A percentile compares a stretch with the other conserved stretches of the same genome.
These are phyloP conservation scores for Ciborinia camelliae DNA, from an alignment of 2,329 filamentous ascomycete genomes.

Conservation along the genomic window DNA sequence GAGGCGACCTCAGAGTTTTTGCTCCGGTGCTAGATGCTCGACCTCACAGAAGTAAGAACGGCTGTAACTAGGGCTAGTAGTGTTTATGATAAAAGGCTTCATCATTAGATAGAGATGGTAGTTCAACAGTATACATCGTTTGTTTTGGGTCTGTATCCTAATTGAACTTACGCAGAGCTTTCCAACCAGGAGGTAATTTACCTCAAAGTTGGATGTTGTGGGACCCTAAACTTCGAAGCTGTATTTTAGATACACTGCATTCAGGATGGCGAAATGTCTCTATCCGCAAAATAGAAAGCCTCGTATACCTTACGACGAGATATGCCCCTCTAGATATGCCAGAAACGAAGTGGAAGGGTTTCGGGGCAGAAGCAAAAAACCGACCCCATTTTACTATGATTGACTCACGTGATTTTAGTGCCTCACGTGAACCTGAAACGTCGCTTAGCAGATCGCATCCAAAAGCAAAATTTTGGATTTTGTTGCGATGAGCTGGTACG, in stretches of 20 bases:
- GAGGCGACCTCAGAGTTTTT: slow-evolving; percentile 1
- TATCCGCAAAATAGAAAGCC: neutral
- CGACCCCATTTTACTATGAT: too few relatives aligned
- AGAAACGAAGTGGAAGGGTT: too few relatives aligned
- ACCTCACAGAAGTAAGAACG: neutral
- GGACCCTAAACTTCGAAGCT: neutral
- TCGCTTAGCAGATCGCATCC: too few relatives aligned
- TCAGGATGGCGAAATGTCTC: neutral
- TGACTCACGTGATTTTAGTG: too few relatives aligned
- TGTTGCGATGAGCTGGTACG: too few relatives aligned
- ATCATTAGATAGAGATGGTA: neutral
- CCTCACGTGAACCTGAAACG: too few relatives aligned
- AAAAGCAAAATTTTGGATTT: too few relatives aligned
- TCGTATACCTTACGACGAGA: neutral
- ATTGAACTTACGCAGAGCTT: neutral
- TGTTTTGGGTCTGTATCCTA: neutral
- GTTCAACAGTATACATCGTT: neutral
- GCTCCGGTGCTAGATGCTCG: neutral
- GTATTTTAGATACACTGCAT: slow-evolving; percentile 1
- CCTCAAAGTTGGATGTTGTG: neutral
- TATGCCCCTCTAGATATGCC: neutral
- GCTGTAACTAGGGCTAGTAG: neutral
- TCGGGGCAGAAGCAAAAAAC: too few relatives aligned
- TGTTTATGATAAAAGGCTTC: neutral
- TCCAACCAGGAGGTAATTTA: neutral